Evolutionary conservation across 768 basidiomycete species (phyloP).

Genomic region (Mycena sanguinolenta): DNA sequence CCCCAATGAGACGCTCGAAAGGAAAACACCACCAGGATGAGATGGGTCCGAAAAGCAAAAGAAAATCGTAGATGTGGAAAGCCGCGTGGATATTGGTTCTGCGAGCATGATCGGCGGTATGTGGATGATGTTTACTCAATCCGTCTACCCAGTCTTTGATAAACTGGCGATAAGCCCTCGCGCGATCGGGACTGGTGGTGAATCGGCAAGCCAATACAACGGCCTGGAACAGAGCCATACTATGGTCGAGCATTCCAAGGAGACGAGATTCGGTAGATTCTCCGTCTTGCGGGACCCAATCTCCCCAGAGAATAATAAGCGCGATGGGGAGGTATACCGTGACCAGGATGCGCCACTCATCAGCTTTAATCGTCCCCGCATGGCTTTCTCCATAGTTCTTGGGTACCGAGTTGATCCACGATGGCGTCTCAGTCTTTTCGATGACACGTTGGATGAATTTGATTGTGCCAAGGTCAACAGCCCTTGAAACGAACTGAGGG

Average conservation of each 20-base stretch:
- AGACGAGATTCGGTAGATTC: slow-evolving; percentile 16
- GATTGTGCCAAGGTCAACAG: slow-evolving; percentile 15
- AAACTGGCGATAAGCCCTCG: slow-evolving; percentile 20
- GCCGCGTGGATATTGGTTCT: too few species aligned
- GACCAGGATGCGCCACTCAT: slow-evolving; percentile 49
- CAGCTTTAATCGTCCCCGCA: slow-evolving; percentile 53
- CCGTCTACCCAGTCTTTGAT: slow-evolving; percentile 41
- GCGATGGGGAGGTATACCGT: slow-evolving; percentile 51
- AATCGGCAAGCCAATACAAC: slow-evolving; percentile 38
- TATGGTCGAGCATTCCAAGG: slow-evolving; percentile 41
- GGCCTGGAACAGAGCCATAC: slow-evolving; percentile 44
- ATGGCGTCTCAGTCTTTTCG: slow-evolving; percentile 37
- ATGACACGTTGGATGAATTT: slow-evolving; percentile 43
- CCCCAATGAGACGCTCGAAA: too few species aligned
- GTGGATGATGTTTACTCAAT: slow-evolving; percentile 41
- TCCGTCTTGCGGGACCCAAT: slow-evolving; percentile 21
- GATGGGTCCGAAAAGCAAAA: too few species aligned
- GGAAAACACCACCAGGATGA: too few species aligned
- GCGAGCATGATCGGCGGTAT: too few species aligned
- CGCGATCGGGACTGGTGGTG: slow-evolving; percentile 26
- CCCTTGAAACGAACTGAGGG: background rate
- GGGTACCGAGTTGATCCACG: slow-evolving; percentile 46
- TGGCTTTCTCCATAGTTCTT: slow-evolving; percentile 41
- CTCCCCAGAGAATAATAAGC: slow-evolving; percentile 48
- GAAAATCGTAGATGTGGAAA: too few species aligned